These are phyloP conservation scores for Geotrichum klebahnii DNA, from an alignment of 1,139 yeast species.

Conservation along the genomic window DNA sequence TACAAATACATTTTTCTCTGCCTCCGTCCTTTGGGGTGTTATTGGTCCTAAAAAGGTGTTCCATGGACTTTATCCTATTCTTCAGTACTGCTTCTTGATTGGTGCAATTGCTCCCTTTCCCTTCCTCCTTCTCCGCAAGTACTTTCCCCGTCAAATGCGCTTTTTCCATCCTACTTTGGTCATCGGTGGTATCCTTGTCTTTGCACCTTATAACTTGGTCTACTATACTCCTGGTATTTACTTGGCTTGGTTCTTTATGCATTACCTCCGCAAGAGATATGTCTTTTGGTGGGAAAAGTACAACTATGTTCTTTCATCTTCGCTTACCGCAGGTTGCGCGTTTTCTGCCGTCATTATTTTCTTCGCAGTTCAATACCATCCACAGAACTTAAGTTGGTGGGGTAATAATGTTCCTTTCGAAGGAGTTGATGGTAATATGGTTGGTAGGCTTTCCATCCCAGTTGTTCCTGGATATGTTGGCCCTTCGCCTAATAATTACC, in stretches of 20 bases:
- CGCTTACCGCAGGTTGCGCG: slow-evolving; percentile 52
- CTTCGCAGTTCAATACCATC: slow-evolving; percentile 45
- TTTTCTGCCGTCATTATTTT: slow-evolving; percentile 43
- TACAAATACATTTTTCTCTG: slow-evolving; percentile 34
- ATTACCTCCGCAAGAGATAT: slow-evolving; percentile 48
- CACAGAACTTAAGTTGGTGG: slow-evolving; percentile 51
- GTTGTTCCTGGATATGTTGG: slow-evolving; percentile 40
- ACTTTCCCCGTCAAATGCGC: slow-evolving; percentile 24
- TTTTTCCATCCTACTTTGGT: slow-evolving; percentile 49
- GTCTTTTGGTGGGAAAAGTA: slow-evolving; percentile 61
- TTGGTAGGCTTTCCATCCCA: slow-evolving; percentile 9
- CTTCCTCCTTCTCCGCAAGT: slow-evolving; percentile 42
- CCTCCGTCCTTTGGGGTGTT: slow-evolving; percentile 54
- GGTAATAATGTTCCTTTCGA: slow-evolving; percentile 48
- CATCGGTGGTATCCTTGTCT: slow-evolving; percentile 44
- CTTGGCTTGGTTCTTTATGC: slow-evolving; percentile 51
- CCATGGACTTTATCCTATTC: slow-evolving; percentile 44
- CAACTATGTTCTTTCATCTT: slow-evolving; percentile 56
- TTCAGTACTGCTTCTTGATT: slow-evolving; percentile 50
- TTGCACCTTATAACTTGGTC: slow-evolving; percentile 50
- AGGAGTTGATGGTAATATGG: slow-evolving; percentile 45
- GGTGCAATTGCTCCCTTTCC: slow-evolving; percentile 47
- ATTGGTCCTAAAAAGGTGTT: slow-evolving; percentile 59
- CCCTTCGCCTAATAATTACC: slow-evolving; percentile 18
- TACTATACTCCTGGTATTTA: slow-evolving; percentile 52